Evolutionary conservation across 2,329 filamentous ascomycete species (phyloP), one percentile per base, ranked within the genome.

Genomic region (Endoconidiophora laricicola): DNA sequence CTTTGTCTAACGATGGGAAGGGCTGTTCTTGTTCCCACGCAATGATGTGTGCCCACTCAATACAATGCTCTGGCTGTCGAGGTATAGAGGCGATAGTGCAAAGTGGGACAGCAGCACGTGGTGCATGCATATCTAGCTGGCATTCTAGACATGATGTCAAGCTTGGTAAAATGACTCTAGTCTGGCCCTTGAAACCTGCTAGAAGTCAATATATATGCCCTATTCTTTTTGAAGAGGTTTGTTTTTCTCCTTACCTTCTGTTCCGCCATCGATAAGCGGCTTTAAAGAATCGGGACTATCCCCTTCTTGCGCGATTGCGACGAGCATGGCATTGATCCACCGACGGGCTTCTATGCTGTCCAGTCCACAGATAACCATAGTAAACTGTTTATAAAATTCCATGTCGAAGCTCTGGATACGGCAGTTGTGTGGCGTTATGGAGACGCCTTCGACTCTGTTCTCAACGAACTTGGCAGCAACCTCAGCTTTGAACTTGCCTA

Each of bases 41-140:
- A 55, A 98, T 95, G 60, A 96, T 83, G 63, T 96, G 90, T 0
- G 91, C 93, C 91, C 91, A 98, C 67, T 98, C 91, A 60, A 98
- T 85, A 63, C 91, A 98, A 67, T 98, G 91, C 63, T 96, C 88
- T 1, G 91, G 91, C 62, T 98, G 91, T 12, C 91, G 83, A 7
- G 91, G 91, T 57, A 98, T 96, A 16, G 86, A 93, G 14, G 91
- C 91, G 52, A 98, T 80, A 3, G 91, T 98, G 65, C 91, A 98
- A 24, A 98, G 81, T 1, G 91, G 91, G 0, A 98, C 90, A 12
- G 91, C 87, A n/a, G 87, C 85, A 48, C 90, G 78, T n/a, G 91
- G 93, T 0, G 91, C 90, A 63, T 96, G 88, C 84, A 98, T 95
- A 62, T 96, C 91, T 24, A 98, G 78, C 61, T 98, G 91, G 61